These are phyloP conservation scores for Zygosaccharomyces pseudobailii DNA, from an alignment of 1,139 yeast species.

Conservation along the genomic window DNA sequence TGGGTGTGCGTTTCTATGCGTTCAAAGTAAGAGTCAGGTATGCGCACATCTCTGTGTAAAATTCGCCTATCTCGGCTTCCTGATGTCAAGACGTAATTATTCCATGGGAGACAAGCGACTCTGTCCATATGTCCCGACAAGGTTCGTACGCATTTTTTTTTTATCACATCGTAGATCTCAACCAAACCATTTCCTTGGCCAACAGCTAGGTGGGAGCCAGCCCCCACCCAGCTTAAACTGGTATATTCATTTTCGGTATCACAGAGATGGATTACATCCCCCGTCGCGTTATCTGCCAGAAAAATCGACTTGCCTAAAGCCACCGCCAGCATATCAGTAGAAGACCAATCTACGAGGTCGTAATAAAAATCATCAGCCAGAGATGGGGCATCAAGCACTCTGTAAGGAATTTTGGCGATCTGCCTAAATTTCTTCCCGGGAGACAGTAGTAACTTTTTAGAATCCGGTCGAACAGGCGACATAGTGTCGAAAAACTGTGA, in stretches of 20 bases:
- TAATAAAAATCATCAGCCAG: constrained; percentile 89
- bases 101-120: constrained; percentile 90
- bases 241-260: constrained; percentile 39
- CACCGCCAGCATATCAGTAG: constrained; percentile 81
- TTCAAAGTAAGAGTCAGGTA: constrained; percentile 75
- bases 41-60: constrained; percentile 85
- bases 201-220: constrained; percentile 90
- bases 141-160: constrained; percentile 74
- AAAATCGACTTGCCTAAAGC: constrained; percentile 87
- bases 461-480: constrained; percentile 86
- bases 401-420: constrained; percentile 81
- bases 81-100: constrained; percentile 78
- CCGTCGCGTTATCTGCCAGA: constrained; percentile 85
- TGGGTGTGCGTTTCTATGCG: constrained; percentile 75
- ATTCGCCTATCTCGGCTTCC: constrained; percentile 86
- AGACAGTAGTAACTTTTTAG: constrained; percentile 70
- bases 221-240: constrained; percentile 87
- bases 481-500: constrained; percentile 61
- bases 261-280: constrained; percentile 77
- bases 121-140: constrained; percentile 89
- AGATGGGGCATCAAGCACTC: constrained; percentile 96
- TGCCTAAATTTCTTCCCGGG: constrained; percentile 77
- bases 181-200: constrained; percentile 87
- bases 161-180: constrained; percentile 94
- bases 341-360: constrained; percentile 94